Evolutionary conservation across 768 basidiomycete species (phyloP), one percentile per base, ranked within the genome.

Genomic region (Leccinum boreale): DNA sequence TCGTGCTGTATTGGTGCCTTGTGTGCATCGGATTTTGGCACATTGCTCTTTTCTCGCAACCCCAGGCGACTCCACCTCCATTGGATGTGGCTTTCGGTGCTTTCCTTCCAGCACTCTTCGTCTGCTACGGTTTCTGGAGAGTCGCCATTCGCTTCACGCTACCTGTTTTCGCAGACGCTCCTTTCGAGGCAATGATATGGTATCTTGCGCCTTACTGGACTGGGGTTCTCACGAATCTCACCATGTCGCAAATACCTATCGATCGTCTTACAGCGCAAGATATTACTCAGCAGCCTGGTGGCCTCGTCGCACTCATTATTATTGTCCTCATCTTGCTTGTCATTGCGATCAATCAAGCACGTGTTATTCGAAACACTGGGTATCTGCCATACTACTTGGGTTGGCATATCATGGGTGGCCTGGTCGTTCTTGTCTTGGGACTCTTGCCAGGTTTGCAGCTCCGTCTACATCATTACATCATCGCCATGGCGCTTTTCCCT

Each of bases 11-110:
- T 71, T 90, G 89, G 87, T 85, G 80, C 65, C 76, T 91, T n/a
- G 83, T 90, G 6, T 90, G 84, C 74, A 88, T 90, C 47, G 89
- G 91, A 2, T 94, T 83, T 69, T 94, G 92, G 92, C 91, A 94
- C 62, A 77, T 92, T 54, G 76, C 83, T 0, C 80, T 94, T 42
- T 92, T 92, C 65, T 89, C 89, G 9, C 87, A 93, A 65, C 87
- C 88, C 6, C 81, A 75, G 48, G 78, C 77, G 1, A 78, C 78
- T 6, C 87, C 89, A 35, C 91, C 93, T 5, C 79, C 81, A 26
- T 72, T 94, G 56, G 83, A 87, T 55, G 75, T 77, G n/a, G 89
- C 84, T 6, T 92, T 94, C 62, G 82, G 80, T 29, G 81, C 82
- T 5, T 94, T 94, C 74, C 77, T 94, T 9, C 92, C 92, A 0